These are phyloP conservation scores for Dendrobium nobile DNA, from an alignment of 106 monocot genomes.

Conservation along the genomic window DNA sequence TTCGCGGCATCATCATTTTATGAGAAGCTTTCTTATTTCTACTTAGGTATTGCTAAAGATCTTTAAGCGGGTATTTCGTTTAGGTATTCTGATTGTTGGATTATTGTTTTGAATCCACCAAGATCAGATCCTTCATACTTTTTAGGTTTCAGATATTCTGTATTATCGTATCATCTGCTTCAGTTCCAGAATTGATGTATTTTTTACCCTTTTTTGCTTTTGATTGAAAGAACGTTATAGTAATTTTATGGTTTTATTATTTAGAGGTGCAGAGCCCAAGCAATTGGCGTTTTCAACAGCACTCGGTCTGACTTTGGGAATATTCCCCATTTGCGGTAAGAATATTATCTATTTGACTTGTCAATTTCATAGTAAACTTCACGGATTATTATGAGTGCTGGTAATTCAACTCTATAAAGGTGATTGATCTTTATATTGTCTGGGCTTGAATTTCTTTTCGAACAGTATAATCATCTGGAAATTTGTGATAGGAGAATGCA, in stretches of 20 bases:
- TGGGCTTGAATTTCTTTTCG: not conserved
- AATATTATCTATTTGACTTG: not conserved
- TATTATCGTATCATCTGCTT: not conserved
- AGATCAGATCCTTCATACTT: not conserved
- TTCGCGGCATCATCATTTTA: not conserved
- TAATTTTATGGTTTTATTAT: not conserved
- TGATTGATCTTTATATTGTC: not conserved
- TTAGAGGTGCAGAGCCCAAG: constrained; percentile 58
- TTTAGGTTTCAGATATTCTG: not conserved
- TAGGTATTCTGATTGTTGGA: not conserved
- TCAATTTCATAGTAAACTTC: not conserved
- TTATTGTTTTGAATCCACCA: not conserved
- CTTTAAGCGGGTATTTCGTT: not conserved
- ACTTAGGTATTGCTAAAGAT: not conserved
- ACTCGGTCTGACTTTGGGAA: constrained; percentile 51
- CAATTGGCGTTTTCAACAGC: constrained; percentile 61
- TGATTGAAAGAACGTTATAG: not conserved
- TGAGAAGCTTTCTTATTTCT: not conserved
- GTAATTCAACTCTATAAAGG: not conserved
- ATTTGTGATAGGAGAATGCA: not conserved
- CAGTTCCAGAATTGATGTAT: not conserved
- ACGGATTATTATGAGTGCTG: not conserved
- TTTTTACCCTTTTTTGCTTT: not conserved
- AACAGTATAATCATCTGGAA: not conserved
- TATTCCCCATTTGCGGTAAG: constrained; percentile 72